These are phyloP conservation scores for Tolypocladium tropicale DNA, from an alignment of 2,329 filamentous ascomycete species.

Conservation along the genomic window DNA sequence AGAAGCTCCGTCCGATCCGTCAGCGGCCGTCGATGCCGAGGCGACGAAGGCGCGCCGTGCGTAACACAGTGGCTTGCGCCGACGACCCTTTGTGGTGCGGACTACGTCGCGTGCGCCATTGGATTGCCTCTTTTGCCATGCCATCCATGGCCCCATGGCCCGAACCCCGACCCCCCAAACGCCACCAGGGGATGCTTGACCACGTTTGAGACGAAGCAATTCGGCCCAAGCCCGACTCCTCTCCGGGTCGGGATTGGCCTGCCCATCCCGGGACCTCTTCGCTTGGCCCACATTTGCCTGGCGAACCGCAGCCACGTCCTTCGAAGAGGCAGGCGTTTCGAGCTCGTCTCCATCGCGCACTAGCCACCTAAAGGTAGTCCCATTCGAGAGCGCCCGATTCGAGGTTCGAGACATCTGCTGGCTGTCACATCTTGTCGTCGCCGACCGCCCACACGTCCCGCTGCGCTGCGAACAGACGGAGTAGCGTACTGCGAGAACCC, in stretches of 20 bases:
- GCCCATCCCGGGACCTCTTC: not conserved
- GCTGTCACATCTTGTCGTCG: not conserved
- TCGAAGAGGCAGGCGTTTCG: not conserved
- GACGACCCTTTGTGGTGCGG: no score
- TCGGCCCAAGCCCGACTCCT: not conserved
- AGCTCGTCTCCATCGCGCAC: no score
- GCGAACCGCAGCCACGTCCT: not conserved
- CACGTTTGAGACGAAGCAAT: not conserved
- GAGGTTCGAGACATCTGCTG: no score
- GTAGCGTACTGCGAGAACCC: no score
- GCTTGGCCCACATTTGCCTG: not conserved
- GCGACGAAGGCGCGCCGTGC: not conserved
- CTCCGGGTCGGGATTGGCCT: not conserved
- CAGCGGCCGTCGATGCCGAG: not conserved
- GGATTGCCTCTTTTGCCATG: not conserved
- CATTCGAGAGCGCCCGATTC: not conserved
- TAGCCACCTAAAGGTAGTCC: not conserved
- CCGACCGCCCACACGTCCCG: not conserved
- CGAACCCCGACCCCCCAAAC: not conserved
- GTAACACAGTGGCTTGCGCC: not conserved
- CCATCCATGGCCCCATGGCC: not conserved
- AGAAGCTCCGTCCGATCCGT: no score
- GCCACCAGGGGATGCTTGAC: not conserved
- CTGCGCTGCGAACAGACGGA: no score
- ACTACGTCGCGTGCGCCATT: no score